Evolutionary conservation across 768 basidiomycete genomes (phyloP).

Genomic region (Boletus rufocinnamomeus): DNA sequence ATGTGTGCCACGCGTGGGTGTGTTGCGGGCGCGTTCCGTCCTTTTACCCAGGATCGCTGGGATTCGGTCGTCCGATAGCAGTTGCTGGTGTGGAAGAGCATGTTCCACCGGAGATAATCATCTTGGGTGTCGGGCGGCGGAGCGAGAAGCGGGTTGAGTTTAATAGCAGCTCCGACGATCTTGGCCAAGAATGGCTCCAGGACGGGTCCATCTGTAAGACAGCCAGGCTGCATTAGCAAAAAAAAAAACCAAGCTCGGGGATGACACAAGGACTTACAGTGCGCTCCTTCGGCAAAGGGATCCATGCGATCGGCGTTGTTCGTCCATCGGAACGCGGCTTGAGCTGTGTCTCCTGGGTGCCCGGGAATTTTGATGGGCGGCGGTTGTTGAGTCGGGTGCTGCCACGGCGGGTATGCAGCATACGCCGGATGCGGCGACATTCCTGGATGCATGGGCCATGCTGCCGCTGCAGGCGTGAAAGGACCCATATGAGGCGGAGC

Average conservation of each 20-base stretch:
- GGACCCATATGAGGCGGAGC: constrained; percentile 13
- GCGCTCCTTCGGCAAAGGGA: constrained; percentile 42
- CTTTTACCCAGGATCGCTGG: constrained; percentile 62
- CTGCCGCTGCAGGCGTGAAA: constrained; percentile 28
- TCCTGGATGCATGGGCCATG: constrained; percentile 30
- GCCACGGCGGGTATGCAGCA: constrained; percentile 30
- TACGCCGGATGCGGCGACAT: constrained; percentile 27
- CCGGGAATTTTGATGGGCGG: constrained; percentile 27
- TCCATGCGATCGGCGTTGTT: constrained; percentile 36
- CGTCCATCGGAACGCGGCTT: constrained; percentile 33
- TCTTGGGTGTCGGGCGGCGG: constrained; percentile 46
- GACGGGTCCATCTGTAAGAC: constrained; percentile 63
- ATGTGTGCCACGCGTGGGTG: constrained; percentile 58
- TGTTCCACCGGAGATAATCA: constrained; percentile 69
- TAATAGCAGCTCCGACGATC: constrained; percentile 47
- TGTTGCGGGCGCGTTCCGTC: constrained; percentile 65
- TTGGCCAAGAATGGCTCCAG: constrained; percentile 59
- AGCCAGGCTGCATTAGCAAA: constrained; percentile 17
- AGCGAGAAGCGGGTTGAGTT: constrained; percentile 62
- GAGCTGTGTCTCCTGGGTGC: constrained; percentile 25
- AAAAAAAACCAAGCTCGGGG: background rate
- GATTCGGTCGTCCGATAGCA: constrained; percentile 66
- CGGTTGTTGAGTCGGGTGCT: constrained; percentile 29
- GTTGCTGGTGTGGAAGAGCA: constrained; percentile 63
- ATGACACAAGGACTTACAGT: constrained; percentile 38